phyloP scores from a whole-genome alignment of 2,329 filamentous ascomycete species.

The Fusarium sacchari region DNA sequence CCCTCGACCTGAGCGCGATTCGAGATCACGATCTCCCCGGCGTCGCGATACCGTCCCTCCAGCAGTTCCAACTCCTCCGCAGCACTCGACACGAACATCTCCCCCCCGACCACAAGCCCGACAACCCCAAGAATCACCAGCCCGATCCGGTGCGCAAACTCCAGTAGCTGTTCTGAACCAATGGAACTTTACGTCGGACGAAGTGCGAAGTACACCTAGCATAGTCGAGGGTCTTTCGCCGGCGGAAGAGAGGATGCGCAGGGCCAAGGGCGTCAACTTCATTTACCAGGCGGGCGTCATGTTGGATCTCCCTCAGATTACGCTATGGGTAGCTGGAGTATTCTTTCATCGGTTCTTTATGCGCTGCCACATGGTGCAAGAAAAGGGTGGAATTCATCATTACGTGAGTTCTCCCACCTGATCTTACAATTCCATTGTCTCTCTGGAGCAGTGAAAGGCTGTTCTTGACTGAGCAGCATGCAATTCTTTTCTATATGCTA shows the following conservation, averaged over 20 bases:
- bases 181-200: slow-evolving; percentile 89
- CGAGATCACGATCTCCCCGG: slow-evolving; percentile 60
- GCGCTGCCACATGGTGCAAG: slow-evolving; percentile 82
- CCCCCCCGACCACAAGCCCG: slow-evolving; percentile 61
- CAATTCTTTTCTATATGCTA: slow-evolving; percentile 11
- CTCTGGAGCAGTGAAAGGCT: not conserved
- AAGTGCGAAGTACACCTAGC: slow-evolving; percentile 84
- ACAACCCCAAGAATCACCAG: slow-evolving; percentile 56
- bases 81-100: slow-evolving; percentile 64
- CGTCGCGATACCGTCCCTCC: slow-evolving; percentile 66
- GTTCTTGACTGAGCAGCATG: not conserved
- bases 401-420: slow-evolving; percentile 69
- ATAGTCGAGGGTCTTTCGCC: slow-evolving; percentile 82
- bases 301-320: slow-evolving; percentile 90
- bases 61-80: slow-evolving; percentile 69
- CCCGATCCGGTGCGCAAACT: slow-evolving; percentile 52
- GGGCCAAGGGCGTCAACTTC: slow-evolving; percentile 95
- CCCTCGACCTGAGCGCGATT: slow-evolving; percentile 55
- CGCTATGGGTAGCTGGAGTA: slow-evolving; percentile 88
- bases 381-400: slow-evolving; percentile 84
- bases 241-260: slow-evolving; percentile 80
- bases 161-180: slow-evolving; percentile 63
- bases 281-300: slow-evolving; percentile 94
- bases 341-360: slow-evolving; percentile 98
- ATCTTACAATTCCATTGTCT: not conserved